Percentiles rank a stretch among this genome's conserved stretches.
These are phyloP conservation scores for Blastobotrys peoriensis DNA, from an alignment of 805 yeast species.

Conservation along the genomic window DNA sequence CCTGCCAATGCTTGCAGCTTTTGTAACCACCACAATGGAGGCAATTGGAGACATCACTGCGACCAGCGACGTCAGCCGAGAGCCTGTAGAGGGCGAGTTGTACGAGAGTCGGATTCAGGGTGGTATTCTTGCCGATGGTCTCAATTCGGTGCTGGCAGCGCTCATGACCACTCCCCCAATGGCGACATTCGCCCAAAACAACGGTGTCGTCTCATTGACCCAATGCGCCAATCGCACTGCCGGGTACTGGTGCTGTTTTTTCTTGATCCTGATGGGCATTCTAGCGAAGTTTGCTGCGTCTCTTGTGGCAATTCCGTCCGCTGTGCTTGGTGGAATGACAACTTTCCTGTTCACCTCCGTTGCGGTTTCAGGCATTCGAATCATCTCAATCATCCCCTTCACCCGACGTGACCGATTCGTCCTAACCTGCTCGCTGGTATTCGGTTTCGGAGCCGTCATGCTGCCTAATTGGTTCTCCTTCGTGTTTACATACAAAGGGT, in stretches of 20 bases:
- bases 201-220: constrained; percentile 89
- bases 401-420: constrained; percentile 71
- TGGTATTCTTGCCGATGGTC: constrained; percentile 84
- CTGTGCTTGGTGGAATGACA: constrained; percentile 86
- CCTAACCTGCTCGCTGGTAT: constrained; percentile 55
- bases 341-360: constrained; percentile 70
- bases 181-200: constrained; percentile 91
- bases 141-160: constrained; percentile 71
- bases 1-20: constrained; percentile 78
- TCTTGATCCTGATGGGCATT: constrained; percentile 78
- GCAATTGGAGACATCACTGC: constrained; percentile 95
- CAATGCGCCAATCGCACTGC: constrained; percentile 82
- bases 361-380: constrained; percentile 66
- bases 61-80: constrained; percentile 82
- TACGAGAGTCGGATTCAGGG: constrained; percentile 89
- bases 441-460: constrained; percentile 62
- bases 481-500: constrained; percentile 63
- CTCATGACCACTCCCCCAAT: constrained; percentile 81
- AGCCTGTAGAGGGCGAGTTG: constrained; percentile 72
- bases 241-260: constrained; percentile 77
- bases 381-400: constrained; percentile 48
- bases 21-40: constrained; percentile 80
- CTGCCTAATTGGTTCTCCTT: constrained; percentile 59
- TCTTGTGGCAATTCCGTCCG: constrained; percentile 71
- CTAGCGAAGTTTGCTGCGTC: constrained; percentile 86